Percentiles rank a stretch among this genome's conserved stretches.
These are phyloP conservation scores for Cucumis cinereus DNA, from an alignment of 306 rosid genomes.

Conservation along the genomic window DNA sequence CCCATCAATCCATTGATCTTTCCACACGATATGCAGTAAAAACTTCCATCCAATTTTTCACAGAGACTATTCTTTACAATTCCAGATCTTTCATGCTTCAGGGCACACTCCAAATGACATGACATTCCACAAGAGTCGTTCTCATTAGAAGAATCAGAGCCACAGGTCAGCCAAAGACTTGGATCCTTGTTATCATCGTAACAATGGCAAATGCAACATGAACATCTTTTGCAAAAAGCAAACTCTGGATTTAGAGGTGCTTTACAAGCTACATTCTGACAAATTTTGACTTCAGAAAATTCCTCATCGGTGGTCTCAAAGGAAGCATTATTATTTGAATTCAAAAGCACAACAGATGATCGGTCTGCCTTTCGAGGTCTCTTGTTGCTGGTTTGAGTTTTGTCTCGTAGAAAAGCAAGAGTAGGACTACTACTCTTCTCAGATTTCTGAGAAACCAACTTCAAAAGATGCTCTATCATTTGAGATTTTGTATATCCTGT, in stretches of 20 bases:
- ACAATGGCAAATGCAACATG: slow-evolving; percentile 70
- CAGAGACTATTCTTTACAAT: slow-evolving; percentile 36
- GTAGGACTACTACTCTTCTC: slow-evolving; percentile 9
- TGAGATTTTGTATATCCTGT: slow-evolving; percentile 63
- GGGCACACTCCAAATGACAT: slow-evolving; percentile 89
- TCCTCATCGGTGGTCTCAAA: slow-evolving; percentile 33
- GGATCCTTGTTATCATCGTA: slow-evolving; percentile 96
- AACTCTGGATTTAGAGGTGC: slow-evolving; percentile 47
- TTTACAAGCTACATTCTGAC: slow-evolving; percentile 72
- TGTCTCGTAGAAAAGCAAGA: slow-evolving; percentile 19
- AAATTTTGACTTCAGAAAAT: slow-evolving; percentile 23
- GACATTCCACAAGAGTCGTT: slow-evolving; percentile 68
- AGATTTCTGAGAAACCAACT: slow-evolving; percentile 46
- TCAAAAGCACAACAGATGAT: slow-evolving; percentile 16
- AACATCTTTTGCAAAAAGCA: slow-evolving; percentile 85
- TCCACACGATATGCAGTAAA: slow-evolving; percentile 67
- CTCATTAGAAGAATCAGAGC: slow-evolving; percentile 33
- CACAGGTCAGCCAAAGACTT: slow-evolving; percentile 81
- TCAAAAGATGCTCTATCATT: slow-evolving; percentile 68
- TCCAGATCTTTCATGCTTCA: slow-evolving; percentile 51
- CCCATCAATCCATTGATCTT: slow-evolving; percentile 66
- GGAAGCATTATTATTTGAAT: slow-evolving; percentile 18
- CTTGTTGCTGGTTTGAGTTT: slow-evolving; percentile 36
- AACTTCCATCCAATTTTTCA: slow-evolving; percentile 59
- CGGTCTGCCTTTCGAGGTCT: slow-evolving; percentile 33